Base-by-base conservation (phyloP, 2,329 filamentous ascomycete species). In the Lizonia empirigonia region DNA sequence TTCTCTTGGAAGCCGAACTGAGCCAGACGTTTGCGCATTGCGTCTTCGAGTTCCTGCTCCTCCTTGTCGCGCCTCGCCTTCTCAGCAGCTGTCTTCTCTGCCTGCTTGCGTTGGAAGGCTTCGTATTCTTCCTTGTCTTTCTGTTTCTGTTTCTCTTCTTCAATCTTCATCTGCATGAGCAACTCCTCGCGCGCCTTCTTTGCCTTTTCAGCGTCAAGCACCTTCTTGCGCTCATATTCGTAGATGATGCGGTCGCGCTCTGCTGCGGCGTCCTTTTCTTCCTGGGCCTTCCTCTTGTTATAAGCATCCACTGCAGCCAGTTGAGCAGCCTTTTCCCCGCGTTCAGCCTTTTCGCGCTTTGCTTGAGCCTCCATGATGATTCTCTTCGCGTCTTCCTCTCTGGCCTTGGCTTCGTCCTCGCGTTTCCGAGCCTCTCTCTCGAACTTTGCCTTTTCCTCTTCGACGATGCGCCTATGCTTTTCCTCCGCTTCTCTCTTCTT, bases 1-100 rank as follows among this genome's bases (percentile, higher is more conserved):
- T 76, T 74, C 41, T 78, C 72, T 33, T 77, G 73, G 58, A 77
- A 79, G 37, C 78, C 78, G 13, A 76, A 71, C 44, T 76, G 70
- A 20, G 70, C 64, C 3, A 80, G 68, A 5, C 74, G 70, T 50
- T 76, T 74, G 49, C 74, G 72, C 77, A 80, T 78, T 27, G 71
- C 66, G 13, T 71, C 69, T 39, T 79, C 76, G n/a, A 80, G 60
- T 47, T 73, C 69, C 47, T 72, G 71, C 42, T 78, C 71, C 48
- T 69, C 63, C 56, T 65, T 67, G 45, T 74, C 70, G 47, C 72
- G 72, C 55, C 69, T 69, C n/a, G 59, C 63, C 56, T 77, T 73
- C 38, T 72, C 74, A 33, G 73, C 69, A 51, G 74, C 75, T 41
- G 75, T 67, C 49, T 72, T 74, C 19, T 71, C 71, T 48, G 73